Evolutionary conservation across 345 rosid species (phyloP).

Genomic region (Murraya koenigii): DNA sequence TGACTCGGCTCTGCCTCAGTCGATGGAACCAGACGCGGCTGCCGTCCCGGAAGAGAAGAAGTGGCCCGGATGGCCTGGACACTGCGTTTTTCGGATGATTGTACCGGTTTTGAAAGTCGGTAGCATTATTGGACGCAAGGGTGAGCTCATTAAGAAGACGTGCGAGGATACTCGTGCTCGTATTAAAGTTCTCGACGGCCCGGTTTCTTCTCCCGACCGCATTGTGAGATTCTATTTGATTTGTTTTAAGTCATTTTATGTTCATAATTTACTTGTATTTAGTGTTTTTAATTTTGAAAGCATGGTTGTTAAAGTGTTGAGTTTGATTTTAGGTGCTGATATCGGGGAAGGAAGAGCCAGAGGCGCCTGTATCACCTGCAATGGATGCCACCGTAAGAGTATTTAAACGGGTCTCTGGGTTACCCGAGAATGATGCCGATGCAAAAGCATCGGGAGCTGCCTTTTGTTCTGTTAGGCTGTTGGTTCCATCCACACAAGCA

Average conservation of each 20-base stretch:
- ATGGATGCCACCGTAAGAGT: slow-evolving; percentile 55
- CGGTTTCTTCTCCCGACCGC: slow-evolving; percentile 57
- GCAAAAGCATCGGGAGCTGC: slow-evolving; percentile 26
- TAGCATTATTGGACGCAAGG: slow-evolving; percentile 82
- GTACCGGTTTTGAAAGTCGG: slow-evolving; percentile 79
- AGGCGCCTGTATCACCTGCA: slow-evolving; percentile 49
- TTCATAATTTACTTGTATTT: neutral
- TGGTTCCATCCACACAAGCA: slow-evolving; percentile 88
- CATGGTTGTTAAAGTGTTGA: neutral
- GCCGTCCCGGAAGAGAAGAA: slow-evolving; percentile 30
- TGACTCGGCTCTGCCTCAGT: neutral
- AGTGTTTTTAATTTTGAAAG: no score
- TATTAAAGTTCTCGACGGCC: slow-evolving; percentile 77
- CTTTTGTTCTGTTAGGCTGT: slow-evolving; percentile 57
- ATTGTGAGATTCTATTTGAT: slow-evolving; percentile 38
- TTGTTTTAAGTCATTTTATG: neutral
- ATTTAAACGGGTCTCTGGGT: slow-evolving; percentile 47
- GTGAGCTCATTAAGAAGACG: slow-evolving; percentile 85
- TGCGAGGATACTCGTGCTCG: slow-evolving; percentile 89
- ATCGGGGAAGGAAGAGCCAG: slow-evolving; percentile 63
- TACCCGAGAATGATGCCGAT: slow-evolving; percentile 38
- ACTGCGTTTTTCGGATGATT: slow-evolving; percentile 74
- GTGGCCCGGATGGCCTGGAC: slow-evolving; percentile 96
- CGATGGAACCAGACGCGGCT: neutral
- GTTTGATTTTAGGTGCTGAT: slow-evolving; percentile 41